A percentile compares a stretch with the other conserved stretches of the same genome.
phyloP scores from a whole-genome alignment of 176 grass and related monocot species.

The Avena eriantha region DNA sequence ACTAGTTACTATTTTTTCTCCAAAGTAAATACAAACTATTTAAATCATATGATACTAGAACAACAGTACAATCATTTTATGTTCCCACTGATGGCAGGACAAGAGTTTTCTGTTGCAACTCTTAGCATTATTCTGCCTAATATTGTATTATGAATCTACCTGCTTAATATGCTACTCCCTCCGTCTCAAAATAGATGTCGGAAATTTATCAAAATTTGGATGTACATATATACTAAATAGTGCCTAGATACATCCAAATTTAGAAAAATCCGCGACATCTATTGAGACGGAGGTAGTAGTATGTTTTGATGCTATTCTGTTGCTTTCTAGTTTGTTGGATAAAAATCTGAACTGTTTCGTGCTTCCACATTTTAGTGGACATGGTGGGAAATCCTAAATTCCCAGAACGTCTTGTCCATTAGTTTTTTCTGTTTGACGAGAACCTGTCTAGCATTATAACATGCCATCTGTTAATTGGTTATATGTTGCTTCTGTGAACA shows the following conservation, averaged over 20 bases:
- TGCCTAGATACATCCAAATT: too few species aligned
- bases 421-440: conserved; percentile 19
- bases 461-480: background rate
- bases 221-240: too few species aligned
- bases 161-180: background rate
- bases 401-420: background rate
- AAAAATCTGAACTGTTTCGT: background rate
- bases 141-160: conserved; percentile 6
- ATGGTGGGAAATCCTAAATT: background rate
- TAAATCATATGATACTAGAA: background rate
- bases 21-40: background rate
- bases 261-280: too few species aligned
- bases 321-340: background rate
- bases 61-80: background rate
- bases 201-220: too few species aligned
- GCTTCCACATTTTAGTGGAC: background rate
- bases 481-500: background rate
- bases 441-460: conserved; percentile 1
- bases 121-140: background rate
- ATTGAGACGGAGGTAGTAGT: background rate
- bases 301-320: background rate
- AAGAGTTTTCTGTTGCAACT: background rate
- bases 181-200: too few species aligned
- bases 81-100: background rate
- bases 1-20: background rate